These are phyloP conservation scores for Scheffersomyces quercinus DNA, from an alignment of 1,139 yeast genomes.

Conservation along the genomic window DNA sequence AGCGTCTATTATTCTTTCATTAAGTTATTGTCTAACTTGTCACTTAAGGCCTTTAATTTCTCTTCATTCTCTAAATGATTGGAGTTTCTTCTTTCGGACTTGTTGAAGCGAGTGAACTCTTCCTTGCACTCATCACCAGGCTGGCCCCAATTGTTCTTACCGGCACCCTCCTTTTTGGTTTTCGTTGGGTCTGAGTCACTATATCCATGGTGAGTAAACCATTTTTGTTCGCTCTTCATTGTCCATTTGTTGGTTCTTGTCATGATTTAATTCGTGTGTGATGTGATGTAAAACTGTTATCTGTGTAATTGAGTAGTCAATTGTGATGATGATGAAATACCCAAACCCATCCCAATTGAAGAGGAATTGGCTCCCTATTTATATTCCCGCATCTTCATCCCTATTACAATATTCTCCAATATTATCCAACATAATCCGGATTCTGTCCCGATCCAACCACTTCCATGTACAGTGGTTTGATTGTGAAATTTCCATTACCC, in stretches of 20 bases:
- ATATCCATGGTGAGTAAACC: slow-evolving; percentile 76
- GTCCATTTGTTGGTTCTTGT: slow-evolving; percentile 87
- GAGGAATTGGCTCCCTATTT: slow-evolving; percentile 7
- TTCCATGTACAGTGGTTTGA: neutral
- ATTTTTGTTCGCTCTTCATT: slow-evolving; percentile 59
- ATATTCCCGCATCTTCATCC: slow-evolving; percentile 3
- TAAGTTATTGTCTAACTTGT: slow-evolving; percentile 23
- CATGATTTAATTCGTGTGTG: slow-evolving; percentile 39
- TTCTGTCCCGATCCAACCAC: neutral
- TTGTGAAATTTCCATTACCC: neutral
- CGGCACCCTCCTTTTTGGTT: slow-evolving; percentile 84
- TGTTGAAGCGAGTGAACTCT: slow-evolving; percentile 23
- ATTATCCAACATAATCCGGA: too few species aligned
- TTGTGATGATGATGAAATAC: neutral
- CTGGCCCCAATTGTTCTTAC: slow-evolving; percentile 75
- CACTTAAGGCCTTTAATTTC: slow-evolving; percentile 24
- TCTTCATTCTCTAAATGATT: slow-evolving; percentile 37
- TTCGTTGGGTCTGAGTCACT: slow-evolving; percentile 68
- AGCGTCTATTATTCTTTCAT: slow-evolving; percentile 1
- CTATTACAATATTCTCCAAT: too few species aligned
- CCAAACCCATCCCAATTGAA: neutral
- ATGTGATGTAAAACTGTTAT: neutral
- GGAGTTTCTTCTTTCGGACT: slow-evolving; percentile 40
- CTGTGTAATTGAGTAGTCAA: neutral
- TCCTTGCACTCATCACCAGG: slow-evolving; percentile 60